Evolutionary conservation across 768 basidiomycete genomes (phyloP), one percentile per base, ranked within the genome.

Genomic region (Crassisporium funariophilum): DNA sequence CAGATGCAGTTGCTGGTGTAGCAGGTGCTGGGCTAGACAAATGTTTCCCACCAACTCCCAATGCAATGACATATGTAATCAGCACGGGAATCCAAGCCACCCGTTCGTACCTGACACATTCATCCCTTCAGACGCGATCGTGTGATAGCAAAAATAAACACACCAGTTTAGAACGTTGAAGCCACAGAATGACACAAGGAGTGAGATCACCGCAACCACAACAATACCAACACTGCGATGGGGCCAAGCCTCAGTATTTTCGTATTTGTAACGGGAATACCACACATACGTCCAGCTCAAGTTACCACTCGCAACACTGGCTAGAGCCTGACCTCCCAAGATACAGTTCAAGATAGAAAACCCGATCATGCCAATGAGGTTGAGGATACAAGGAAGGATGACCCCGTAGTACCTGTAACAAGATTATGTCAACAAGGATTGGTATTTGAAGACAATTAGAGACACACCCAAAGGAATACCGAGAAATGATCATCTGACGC

Each of bases 401-500:
- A 82, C 76, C 6, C 84, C 87, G 46, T 78, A 88, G 55, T 38
- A 59, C 40, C 64, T 56, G 12, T 22, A 35, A 29, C 33, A 23
- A 22, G 21, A 41, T 20, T 44, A 40, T 6, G 16, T 27, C n/a
- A 13, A 11, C 25, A 21, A 23, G 24, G 15, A 36, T 10, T 24
- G 15, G 22, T 25, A 39, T 21, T 2, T 5, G 29, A 36, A 43
- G 35, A 47, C 34, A 20, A 8, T 2, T n/a, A n/a, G n/a, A n/a
- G 0, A 47, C 66, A 22, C 25, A 72, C 69, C 70, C 69, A 46
- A 70, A 71, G 10, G 70, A 59, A 54, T 70, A 69, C 39, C 62
- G 59, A 2, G 90, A 83, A 35, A 81, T 78, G 17, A 91, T 81
- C 88, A 94, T 91, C 56, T 92, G 90, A 12, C 93, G 77, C 72